These are phyloP conservation scores for Lentinula raphanica DNA, from an alignment of 768 basidiomycete species.

Conservation along the genomic window DNA sequence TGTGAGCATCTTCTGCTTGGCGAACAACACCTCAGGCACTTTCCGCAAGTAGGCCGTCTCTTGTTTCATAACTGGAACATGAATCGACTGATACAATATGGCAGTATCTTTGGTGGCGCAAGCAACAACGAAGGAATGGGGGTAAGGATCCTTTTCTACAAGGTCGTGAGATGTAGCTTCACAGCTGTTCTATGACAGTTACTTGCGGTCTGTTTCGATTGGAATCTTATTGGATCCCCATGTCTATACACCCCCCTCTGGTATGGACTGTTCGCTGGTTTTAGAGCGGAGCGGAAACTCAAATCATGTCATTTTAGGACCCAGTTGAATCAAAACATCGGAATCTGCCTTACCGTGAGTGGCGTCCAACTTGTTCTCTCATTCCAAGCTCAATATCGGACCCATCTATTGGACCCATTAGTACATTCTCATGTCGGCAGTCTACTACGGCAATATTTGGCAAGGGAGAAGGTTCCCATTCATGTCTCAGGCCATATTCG, in stretches of 20 bases:
- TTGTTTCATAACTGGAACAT: neutral
- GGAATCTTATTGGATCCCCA: slow-evolving; percentile 20
- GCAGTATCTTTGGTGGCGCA: slow-evolving; percentile 29
- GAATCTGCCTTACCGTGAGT: slow-evolving; percentile 13
- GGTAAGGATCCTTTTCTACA: neutral
- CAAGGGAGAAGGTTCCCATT: slow-evolving; percentile 15
- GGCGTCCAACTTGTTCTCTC: no score
- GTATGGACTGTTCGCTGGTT: neutral
- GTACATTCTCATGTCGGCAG: slow-evolving; percentile 16
- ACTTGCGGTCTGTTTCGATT: slow-evolving; percentile 23
- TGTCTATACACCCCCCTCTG: slow-evolving; percentile 1
- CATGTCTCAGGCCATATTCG: slow-evolving; percentile 10
- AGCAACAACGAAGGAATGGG: slow-evolving; percentile 30
- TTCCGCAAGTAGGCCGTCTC: slow-evolving; percentile 19
- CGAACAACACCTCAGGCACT: slow-evolving; percentile 16
- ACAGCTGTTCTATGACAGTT: slow-evolving; percentile 14
- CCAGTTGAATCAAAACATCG: slow-evolving; percentile 18
- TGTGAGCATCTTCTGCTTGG: slow-evolving; percentile 28
- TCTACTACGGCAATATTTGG: slow-evolving; percentile 20
- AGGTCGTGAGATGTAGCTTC: neutral
- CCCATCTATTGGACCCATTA: neutral
- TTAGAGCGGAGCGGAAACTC: neutral
- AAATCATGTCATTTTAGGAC: slow-evolving; percentile 4
- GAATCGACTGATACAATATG: neutral
- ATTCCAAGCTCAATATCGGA: neutral